Base-by-base conservation (phyloP, 2,329 filamentous ascomycete genomes). In the Penicillium brasilianum region DNA sequence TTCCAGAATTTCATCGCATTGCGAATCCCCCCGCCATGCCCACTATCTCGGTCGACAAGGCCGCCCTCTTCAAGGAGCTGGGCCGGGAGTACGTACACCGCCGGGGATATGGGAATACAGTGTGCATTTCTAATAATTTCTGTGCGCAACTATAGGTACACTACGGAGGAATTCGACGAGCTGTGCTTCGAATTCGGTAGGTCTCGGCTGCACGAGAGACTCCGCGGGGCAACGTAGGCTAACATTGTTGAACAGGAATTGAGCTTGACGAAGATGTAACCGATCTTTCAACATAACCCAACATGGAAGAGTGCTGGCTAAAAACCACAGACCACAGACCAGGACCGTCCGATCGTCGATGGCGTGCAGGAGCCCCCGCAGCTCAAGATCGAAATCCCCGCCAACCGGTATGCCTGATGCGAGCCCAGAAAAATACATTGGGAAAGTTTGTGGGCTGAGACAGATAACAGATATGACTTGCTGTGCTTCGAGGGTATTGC, bases 401-500 rank as follows among this genome's bases (percentile, higher is more conserved):
- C 95, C 73, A 98, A 98, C 81, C 88, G 92, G 81, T 93, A 88
- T 80, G 88, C 70, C 32, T 34, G 56, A 57, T 32, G 18, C 16
- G 48, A 41, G 18, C 28, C 22, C 32, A 44, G 14, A 8, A 43
- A 16, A 8, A 43, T 16, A 39, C n/a, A 32, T 39, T 52, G 43
- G 48, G 44, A 28, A 46, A 57, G n/a, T 39, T 28, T 39, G 41
- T 58, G 62, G 60, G 69, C 67, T 76, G 62, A 76, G 60, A 60
- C 7, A 13, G 16, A 55, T 32, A 49, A 28, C 66, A 81, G 86
- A 80, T 90, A 90, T 84, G 88, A 98, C 74, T 93, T 98, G 89
- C 87, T 99, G 58, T 98, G 94, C 81, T 96, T 96, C 81, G 95
- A 98, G 82, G 94, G 94, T 64, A 97, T 98, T 76, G 90, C 92